Evolutionary conservation across 805 yeast genomes (phyloP), one percentile per base, ranked within the genome.

Genomic region (Starmerella khaoyaiensis): DNA sequence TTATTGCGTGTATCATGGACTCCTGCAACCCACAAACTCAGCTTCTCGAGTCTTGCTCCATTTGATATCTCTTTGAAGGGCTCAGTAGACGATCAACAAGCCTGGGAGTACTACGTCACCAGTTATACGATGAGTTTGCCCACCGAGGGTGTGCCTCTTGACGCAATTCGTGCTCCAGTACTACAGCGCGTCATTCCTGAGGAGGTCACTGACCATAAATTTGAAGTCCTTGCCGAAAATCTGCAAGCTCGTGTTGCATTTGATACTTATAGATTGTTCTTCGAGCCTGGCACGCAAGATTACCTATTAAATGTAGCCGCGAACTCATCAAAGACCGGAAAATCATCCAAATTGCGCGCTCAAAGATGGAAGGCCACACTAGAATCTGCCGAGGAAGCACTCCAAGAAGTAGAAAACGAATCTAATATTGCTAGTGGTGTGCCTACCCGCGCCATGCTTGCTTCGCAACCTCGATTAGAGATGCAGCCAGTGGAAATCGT

Each of bases 101-200:
- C 72, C 51, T 90, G 94, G 79, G 86, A 83, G 55, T 87, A 90
- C 62, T 90, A 90, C 55, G 69, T 90, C 35, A 87, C 97, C 0
- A 80, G 93, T 29, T 90, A 79, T 57, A 72, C 86, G 29, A 79
- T 90, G 80, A 79, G 94, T 3, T 93, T 83, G 52, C 97, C 98
- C 26, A 90, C 99, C 2, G 99, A 90, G 58, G 97, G 97, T 21
- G 79, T 90, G 14, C 76, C 83, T 14, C 72, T 81, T 15, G 74
- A 79, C 29, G 74, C 74, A 47, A 69, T 90, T 38, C 69, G 71
- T 45, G 65, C 82, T 58, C 97, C 97, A 19, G 79, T 87, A 58
- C 62, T 81, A 47, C 77, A 74, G 48, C 56, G 67, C 19, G 49
- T 59, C 27, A 38, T 62, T 28, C 50, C 51, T 24, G 56, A 50